Evolutionary conservation across 768 basidiomycete genomes (phyloP).

Genomic region (Leccinum fibrillosum): DNA sequence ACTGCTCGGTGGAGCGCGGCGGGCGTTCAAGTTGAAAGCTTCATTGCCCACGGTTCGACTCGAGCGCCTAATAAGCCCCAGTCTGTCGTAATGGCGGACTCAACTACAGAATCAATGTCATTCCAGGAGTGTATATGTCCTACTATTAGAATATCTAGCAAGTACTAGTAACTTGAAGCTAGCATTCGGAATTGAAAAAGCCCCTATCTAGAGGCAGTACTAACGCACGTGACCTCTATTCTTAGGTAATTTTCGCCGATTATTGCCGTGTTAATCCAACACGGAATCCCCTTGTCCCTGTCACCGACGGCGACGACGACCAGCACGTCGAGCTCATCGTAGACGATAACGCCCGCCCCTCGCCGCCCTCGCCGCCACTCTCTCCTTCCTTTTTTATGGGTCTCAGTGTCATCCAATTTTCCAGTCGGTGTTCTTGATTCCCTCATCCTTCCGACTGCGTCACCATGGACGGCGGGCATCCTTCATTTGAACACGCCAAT

Average conservation of each 20-base stretch:
- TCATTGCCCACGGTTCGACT: neutral
- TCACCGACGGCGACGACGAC: slow-evolving; percentile 32
- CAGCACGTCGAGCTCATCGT: slow-evolving; percentile 27
- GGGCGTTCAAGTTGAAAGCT: neutral
- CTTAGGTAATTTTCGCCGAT: slow-evolving; percentile 32
- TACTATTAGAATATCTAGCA: neutral
- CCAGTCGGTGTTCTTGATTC: slow-evolving; percentile 26
- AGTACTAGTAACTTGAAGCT: neutral
- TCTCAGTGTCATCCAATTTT: slow-evolving; percentile 3
- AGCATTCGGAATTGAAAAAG: neutral
- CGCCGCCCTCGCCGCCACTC: neutral
- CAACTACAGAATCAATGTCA: neutral
- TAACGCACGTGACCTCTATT: slow-evolving; percentile 20
- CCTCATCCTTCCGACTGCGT: slow-evolving; percentile 14
- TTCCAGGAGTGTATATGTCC: neutral
- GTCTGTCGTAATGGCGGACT: neutral
- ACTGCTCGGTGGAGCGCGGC: neutral
- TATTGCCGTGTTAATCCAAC: slow-evolving; percentile 29
- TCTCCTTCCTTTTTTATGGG: slow-evolving; percentile 16
- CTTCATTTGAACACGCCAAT: slow-evolving; percentile 37
- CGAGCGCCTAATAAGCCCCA: neutral
- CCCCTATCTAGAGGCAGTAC: slow-evolving; percentile 11
- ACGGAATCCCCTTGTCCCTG: slow-evolving; percentile 36
- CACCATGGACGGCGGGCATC: slow-evolving; percentile 30
- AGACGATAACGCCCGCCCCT: slow-evolving; percentile 25